Evolutionary conservation across 495 filamentous ascomycete genomes (phyloP), one percentile per base, ranked within the genome.

Genomic region (Clavariopsis aquatica): DNA sequence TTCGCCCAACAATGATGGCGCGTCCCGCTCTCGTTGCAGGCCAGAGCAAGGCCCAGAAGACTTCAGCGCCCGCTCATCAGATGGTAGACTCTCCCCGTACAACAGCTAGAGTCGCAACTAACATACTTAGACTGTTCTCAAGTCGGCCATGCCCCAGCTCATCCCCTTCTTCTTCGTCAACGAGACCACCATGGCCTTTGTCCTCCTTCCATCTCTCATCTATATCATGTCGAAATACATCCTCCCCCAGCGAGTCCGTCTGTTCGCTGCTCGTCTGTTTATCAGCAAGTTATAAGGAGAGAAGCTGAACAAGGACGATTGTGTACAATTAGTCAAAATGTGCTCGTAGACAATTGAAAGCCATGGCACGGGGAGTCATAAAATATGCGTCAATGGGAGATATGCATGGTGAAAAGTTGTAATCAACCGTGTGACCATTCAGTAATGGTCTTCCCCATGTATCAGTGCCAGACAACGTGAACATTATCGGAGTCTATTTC

Each of bases 121-220:
- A 67, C 52, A 49, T 29, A 9, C 1, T 1, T 59, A 74, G 73
- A 62, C 52, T 17, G 57, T 70, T 17, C 62, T 74, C 65, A 61
- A 67, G 52, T 71, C 73, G 26, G 73, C 70, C 47, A 75, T 75
- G 73, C 73, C 73, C n/a, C 73, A 75, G 59, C 72, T 75, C 43
- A 57, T 75, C 54, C 73, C 73, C 47, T 75, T 75, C 68, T 75
- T 71, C 73, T 74, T 75, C 66, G 66, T 75, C 60, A 75, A 75
- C 70, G 73, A 75, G 70, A 69, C 65, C 49, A 68, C 64, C 47
- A 57, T 66, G 23, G 72, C 73, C 55, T 74, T 75, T 64, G 68
- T 74, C 56, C 52, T 67, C 36, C 41, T 75, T 31, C 73, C 73
- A 20, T 31, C 69, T 2, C 64, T 75, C 45, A 73, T 74, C 72